phyloP scores from a whole-genome alignment of 2,329 filamentous ascomycete species.

The Aurifilum marmelostoma region DNA sequence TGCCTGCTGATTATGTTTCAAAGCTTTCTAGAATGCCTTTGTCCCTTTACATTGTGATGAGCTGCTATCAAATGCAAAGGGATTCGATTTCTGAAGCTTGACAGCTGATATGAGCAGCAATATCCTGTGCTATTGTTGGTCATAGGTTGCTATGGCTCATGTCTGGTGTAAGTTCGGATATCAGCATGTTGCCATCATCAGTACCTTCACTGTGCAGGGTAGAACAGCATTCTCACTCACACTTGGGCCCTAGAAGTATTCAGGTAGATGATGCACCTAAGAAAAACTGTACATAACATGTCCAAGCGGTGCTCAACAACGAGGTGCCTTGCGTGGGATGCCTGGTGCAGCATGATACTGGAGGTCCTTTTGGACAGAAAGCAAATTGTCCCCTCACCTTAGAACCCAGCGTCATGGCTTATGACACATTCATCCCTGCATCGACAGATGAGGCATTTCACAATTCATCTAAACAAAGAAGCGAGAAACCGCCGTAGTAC shows the following conservation, averaged over 20 bases:
- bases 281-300: too few species aligned
- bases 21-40: too few species aligned
- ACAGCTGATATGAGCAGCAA: neutral
- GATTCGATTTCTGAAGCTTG: neutral
- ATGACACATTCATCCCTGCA: neutral
- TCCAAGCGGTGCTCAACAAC: too few species aligned
- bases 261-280: too few species aligned
- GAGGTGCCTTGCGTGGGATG: neutral
- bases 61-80: neutral
- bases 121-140: neutral
- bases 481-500: conserved; percentile 1
- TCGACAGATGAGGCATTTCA: neutral
- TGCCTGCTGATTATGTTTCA: too few species aligned
- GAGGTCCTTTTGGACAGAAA: neutral
- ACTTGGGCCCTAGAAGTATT: neutral
- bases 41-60: too few species aligned
- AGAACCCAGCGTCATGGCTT: neutral
- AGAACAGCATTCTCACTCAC: neutral
- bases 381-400: neutral
- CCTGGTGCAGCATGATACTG: neutral
- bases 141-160: neutral
- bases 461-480: neutral
- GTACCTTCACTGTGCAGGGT: neutral
- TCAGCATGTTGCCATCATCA: neutral
- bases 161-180: neutral